Percentiles rank a stretch among this genome's conserved stretches.
phyloP scores from a whole-genome alignment of 495 filamentous ascomycete genomes.

The Melanomma pulvis-pyrius region DNA sequence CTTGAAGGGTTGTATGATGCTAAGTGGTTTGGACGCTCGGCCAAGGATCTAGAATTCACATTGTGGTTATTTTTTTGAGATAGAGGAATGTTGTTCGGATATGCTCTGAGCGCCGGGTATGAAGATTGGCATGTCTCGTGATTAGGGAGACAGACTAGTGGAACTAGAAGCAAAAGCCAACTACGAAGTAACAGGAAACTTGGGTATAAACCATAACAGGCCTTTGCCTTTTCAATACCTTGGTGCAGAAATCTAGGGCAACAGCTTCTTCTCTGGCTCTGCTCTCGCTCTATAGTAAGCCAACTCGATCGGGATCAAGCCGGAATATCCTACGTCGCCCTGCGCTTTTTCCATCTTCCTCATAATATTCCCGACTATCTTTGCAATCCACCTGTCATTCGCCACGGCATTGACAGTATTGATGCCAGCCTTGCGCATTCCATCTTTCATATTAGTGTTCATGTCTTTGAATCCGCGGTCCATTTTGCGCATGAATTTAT shows the following conservation, averaged over 20 bases:
- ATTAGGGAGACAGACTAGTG: no score
- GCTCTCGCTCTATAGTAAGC: conserved; percentile 32
- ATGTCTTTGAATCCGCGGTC: conserved; percentile 36
- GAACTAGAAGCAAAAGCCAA: no score
- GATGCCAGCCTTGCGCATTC: conserved; percentile 30
- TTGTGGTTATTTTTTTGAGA: no score
- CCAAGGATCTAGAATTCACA: no score
- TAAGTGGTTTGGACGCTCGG: no score
- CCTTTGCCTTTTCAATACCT: no score
- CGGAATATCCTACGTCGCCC: conserved; percentile 46
- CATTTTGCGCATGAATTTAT: conserved; percentile 30
- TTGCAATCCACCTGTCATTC: conserved; percentile 50
- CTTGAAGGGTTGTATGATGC: no score
- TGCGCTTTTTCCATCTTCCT: conserved; percentile 44
- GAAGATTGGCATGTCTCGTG: no score
- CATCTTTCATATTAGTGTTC: conserved; percentile 23
- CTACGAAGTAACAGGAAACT: no score
- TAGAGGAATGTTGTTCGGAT: no score
- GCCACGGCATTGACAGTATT: conserved; percentile 40
- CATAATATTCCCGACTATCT: conserved; percentile 47
- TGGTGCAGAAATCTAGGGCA: conserved; percentile 36
- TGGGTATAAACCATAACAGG: no score
- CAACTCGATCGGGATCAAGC: conserved; percentile 38
- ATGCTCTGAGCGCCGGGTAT: no score
- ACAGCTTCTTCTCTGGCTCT: conserved; percentile 34